These are phyloP conservation scores for Pythium sukuiense DNA, from an alignment of 352 stramenopile species.

Conservation along the genomic window DNA sequence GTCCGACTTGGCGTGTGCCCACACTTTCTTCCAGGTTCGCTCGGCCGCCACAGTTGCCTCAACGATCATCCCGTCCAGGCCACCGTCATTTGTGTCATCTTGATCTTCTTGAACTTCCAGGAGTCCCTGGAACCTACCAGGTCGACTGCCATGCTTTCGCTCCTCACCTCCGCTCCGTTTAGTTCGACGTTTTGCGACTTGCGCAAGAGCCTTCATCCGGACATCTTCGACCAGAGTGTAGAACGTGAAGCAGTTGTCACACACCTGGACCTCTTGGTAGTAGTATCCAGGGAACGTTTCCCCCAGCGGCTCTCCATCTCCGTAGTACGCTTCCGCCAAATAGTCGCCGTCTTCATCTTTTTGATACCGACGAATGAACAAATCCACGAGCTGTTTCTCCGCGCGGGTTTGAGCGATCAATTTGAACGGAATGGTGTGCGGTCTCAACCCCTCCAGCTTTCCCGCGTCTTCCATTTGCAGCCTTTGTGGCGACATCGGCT, in stretches of 20 bases:
- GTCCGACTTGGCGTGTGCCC: slow-evolving; percentile 30
- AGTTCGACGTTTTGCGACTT: slow-evolving; percentile 33
- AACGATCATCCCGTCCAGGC: neutral
- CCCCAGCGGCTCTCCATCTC: slow-evolving; percentile 70
- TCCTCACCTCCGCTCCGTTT: slow-evolving; percentile 7
- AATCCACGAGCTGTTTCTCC: slow-evolving; percentile 76
- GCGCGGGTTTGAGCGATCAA: slow-evolving; percentile 73
- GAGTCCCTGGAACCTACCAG: neutral
- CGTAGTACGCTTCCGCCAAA: slow-evolving; percentile 71
- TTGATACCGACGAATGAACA: slow-evolving; percentile 78
- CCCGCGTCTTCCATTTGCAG: slow-evolving; percentile 29
- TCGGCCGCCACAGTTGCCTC: slow-evolving; percentile 1
- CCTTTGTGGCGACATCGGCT: slow-evolving; percentile 39
- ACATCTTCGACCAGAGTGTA: slow-evolving; percentile 79
- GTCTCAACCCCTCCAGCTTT: slow-evolving; percentile 5
- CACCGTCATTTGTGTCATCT: slow-evolving; percentile 3
- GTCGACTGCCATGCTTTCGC: neutral
- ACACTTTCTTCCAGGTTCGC: slow-evolving; percentile 41
- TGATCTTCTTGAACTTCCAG: slow-evolving; percentile 13
- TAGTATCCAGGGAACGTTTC: slow-evolving; percentile 81
- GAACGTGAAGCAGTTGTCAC: slow-evolving; percentile 73
- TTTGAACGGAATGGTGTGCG: slow-evolving; percentile 79
- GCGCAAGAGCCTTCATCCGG: slow-evolving; percentile 59
- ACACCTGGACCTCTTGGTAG: slow-evolving; percentile 82
- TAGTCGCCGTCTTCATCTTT: slow-evolving; percentile 78